Conservation (phyloP, 441 rosid genomes). For the Pelargonium cotyledonis region DNA sequence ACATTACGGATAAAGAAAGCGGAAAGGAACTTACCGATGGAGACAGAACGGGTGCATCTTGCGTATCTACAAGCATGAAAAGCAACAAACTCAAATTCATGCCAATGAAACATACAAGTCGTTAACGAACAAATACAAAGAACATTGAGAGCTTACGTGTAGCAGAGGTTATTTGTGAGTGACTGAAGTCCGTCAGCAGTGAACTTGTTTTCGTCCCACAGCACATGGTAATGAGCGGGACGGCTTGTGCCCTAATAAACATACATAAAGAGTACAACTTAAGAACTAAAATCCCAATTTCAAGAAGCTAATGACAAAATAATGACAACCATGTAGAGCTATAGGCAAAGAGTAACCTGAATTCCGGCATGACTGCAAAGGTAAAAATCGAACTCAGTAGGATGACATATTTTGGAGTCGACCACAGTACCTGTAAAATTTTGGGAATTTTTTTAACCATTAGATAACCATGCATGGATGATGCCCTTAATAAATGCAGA, state of each 20-base stretch:
- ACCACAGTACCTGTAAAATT: slow-evolving; percentile 71
- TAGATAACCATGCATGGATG: neutral
- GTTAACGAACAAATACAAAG: neutral
- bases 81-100: neutral
- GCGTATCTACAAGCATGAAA: slow-evolving; percentile 38
- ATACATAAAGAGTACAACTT: neutral
- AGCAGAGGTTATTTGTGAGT: slow-evolving; percentile 88
- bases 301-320: too few species aligned
- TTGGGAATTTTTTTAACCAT: too few species aligned
- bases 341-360: slow-evolving; percentile 42
- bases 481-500: neutral
- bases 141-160: slow-evolving; percentile 31
- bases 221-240: slow-evolving; percentile 97
- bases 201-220: slow-evolving; percentile 98
- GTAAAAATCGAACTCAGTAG: slow-evolving; percentile 85
- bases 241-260: too few species aligned
- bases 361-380: slow-evolving; percentile 96
- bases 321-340: too few species aligned
- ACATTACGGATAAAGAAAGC: too few species aligned
- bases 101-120: neutral
- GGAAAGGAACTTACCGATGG: slow-evolving; percentile 40
- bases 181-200: slow-evolving; percentile 97
- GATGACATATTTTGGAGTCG: slow-evolving; percentile 87
- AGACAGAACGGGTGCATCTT: slow-evolving; percentile 90
- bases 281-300: too few species aligned